Evolutionary conservation across 169 alveolate species (phyloP).

Genomic region (Eimeria sp.): DNA sequence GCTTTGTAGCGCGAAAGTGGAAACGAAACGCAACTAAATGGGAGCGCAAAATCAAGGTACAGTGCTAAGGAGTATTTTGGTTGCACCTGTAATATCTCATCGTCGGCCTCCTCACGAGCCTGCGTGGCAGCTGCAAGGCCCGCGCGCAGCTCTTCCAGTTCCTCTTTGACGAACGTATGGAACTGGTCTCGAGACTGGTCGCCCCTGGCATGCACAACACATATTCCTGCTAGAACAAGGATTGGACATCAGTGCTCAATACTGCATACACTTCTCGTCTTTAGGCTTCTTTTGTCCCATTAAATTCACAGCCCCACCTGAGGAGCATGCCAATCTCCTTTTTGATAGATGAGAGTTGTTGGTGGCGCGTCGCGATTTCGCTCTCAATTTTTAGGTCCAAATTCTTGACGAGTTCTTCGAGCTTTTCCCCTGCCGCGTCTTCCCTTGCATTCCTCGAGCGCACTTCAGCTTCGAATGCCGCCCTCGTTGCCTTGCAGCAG

Average conservation of each 20-base stretch:
- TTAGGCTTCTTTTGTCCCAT: neutral
- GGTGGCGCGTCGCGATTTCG: slow-evolving; percentile 64
- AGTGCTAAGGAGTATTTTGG: neutral
- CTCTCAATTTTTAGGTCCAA: slow-evolving; percentile 44
- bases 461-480: slow-evolving; percentile 52
- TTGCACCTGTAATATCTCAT: slow-evolving; percentile 36
- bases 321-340: slow-evolving; percentile 22
- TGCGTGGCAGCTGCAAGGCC: slow-evolving; percentile 59
- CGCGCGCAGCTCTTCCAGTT: slow-evolving; percentile 42
- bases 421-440: slow-evolving; percentile 41
- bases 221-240: neutral
- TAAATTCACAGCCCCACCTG: slow-evolving; percentile 6
- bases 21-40: neutral
- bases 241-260: neutral
- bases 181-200: slow-evolving; percentile 35
- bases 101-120: slow-evolving; percentile 52
- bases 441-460: slow-evolving; percentile 50
- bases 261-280: neutral
- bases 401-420: slow-evolving; percentile 36
- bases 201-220: neutral
- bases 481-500: slow-evolving; percentile 49
- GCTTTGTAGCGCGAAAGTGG: neutral
- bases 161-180: slow-evolving; percentile 52
- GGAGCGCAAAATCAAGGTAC: neutral
- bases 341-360: slow-evolving; percentile 44